Conservation (phyloP, 2,329 filamentous ascomycete species). For the Trichophyton simii region DNA sequence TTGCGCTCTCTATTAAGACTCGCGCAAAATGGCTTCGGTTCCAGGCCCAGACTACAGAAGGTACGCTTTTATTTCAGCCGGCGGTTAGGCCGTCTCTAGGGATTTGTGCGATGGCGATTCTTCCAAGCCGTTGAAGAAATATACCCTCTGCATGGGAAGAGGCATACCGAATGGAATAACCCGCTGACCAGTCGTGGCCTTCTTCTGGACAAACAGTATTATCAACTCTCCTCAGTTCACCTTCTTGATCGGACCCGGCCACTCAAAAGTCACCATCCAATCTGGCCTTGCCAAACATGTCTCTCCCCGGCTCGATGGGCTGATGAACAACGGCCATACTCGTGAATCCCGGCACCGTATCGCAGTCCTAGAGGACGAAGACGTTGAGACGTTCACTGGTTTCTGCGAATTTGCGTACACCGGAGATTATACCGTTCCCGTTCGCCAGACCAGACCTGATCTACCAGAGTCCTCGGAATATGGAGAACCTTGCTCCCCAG, state of each 20-base stretch:
- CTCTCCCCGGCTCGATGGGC: constrained; percentile 31
- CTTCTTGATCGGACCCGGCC: constrained; percentile 35
- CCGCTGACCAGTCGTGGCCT: constrained; percentile 15
- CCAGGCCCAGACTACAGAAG: constrained; percentile 24
- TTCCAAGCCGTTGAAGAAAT: not conserved
- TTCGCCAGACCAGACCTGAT: constrained; percentile 12
- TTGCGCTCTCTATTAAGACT: not conserved
- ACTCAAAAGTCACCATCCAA: constrained; percentile 37
- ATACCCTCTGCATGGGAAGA: not conserved
- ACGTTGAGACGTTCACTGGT: constrained; percentile 37
- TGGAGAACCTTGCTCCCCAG: constrained; percentile 7
- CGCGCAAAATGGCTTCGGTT: constrained; percentile 5
- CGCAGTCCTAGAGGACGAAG: constrained; percentile 34
- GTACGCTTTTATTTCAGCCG: constrained; percentile 16
- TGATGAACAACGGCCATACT: constrained; percentile 37
- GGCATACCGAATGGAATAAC: not conserved
- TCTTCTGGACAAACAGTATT: constrained; percentile 23
- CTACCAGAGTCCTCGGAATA: not conserved
- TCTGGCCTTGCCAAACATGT: constrained; percentile 33
- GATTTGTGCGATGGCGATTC: not conserved
- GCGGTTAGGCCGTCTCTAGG: not conserved
- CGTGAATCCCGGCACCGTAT: constrained; percentile 33
- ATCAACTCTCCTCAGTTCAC: constrained; percentile 34
- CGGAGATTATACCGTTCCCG: constrained; percentile 33
- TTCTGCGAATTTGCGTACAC: constrained; percentile 41